These are phyloP conservation scores for Tilletia horrida DNA, from an alignment of 1,284 basidiomycete genomes.

Conservation along the genomic window DNA sequence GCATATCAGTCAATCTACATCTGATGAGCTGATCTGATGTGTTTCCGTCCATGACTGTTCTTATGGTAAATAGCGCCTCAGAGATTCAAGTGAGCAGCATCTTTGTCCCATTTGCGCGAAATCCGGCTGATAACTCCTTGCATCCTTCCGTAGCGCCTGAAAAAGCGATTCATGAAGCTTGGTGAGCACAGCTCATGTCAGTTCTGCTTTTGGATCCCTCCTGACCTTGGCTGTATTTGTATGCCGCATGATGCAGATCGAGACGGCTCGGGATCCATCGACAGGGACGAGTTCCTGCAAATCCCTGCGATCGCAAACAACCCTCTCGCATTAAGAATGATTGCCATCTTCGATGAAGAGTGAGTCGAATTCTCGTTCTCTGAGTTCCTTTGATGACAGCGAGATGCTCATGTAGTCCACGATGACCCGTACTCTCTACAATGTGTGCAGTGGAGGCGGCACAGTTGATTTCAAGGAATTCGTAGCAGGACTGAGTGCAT, in stretches of 20 bases:
- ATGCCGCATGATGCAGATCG: constrained; percentile 63
- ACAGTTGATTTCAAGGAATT: constrained; percentile 99
- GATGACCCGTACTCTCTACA: too few species aligned
- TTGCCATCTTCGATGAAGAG: constrained; percentile 99
- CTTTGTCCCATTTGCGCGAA: neutral
- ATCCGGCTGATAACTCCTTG: neutral
- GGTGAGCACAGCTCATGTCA: neutral
- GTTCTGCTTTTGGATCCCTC: neutral
- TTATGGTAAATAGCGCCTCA: constrained; percentile 7
- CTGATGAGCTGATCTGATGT: neutral
- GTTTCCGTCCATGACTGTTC: too few species aligned
- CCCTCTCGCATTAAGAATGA: constrained; percentile 92
- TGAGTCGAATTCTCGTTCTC: constrained; percentile 58
- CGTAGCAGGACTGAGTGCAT: constrained; percentile 92
- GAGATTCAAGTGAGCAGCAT: neutral
- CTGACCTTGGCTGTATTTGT: neutral
- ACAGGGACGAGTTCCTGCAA: constrained; percentile 96
- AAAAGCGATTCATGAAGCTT: constrained; percentile 97
- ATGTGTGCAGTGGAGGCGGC: constrained; percentile 68
- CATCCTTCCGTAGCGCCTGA: constrained; percentile 67
- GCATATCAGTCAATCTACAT: too few species aligned
- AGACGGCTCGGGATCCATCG: constrained; percentile 95
- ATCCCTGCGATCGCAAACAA: constrained; percentile 99
- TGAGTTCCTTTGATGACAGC: neutral
- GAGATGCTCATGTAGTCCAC: neutral